phyloP scores from a whole-genome alignment of 208 protist genomes.

The Trypanosoma grayi region DNA sequence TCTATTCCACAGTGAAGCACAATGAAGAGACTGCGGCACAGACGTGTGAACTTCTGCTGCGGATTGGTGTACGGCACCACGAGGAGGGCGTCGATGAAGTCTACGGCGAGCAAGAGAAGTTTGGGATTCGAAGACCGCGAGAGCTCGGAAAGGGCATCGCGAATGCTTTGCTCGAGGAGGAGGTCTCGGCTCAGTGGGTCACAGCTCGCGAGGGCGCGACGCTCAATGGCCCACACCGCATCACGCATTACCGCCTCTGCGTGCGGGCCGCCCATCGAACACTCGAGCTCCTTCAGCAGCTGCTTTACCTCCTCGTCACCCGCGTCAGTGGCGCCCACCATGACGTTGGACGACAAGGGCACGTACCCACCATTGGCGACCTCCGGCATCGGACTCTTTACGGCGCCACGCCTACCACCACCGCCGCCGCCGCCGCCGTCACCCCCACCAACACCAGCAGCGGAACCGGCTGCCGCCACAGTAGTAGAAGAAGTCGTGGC shows the following conservation, averaged over 20 bases:
- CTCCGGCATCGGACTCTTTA: constrained; percentile 22
- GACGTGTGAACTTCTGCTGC: constrained; percentile 72
- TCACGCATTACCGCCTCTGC: constrained; percentile 71
- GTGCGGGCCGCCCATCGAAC: constrained; percentile 61
- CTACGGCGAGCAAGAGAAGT: constrained; percentile 52
- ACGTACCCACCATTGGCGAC: constrained; percentile 7
- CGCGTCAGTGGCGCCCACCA: constrained; percentile 30
- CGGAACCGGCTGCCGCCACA: no score
- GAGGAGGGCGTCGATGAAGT: constrained; percentile 80
- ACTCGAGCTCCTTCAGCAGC: constrained; percentile 71
- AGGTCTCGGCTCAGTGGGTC: constrained; percentile 72
- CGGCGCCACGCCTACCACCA: constrained; percentile 7
- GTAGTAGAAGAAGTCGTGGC: no score
- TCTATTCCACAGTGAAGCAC: constrained; percentile 74
- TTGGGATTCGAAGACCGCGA: constrained; percentile 48
- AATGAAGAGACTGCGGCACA: constrained; percentile 76
- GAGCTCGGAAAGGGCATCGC: constrained; percentile 74
- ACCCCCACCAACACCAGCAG: not conserved
- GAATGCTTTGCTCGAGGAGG: constrained; percentile 83
- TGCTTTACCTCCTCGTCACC: constrained; percentile 82
- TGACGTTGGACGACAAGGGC: not conserved
- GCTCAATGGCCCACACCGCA: constrained; percentile 73
- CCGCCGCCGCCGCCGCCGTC: not conserved
- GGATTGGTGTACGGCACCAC: constrained; percentile 80
- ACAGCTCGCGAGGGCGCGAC: constrained; percentile 68